Percentiles rank a stretch among this genome's conserved stretches.
Conservation (phyloP, 2,329 filamentous ascomycete genomes). For the Phialemoniopsis sp. region DNA sequence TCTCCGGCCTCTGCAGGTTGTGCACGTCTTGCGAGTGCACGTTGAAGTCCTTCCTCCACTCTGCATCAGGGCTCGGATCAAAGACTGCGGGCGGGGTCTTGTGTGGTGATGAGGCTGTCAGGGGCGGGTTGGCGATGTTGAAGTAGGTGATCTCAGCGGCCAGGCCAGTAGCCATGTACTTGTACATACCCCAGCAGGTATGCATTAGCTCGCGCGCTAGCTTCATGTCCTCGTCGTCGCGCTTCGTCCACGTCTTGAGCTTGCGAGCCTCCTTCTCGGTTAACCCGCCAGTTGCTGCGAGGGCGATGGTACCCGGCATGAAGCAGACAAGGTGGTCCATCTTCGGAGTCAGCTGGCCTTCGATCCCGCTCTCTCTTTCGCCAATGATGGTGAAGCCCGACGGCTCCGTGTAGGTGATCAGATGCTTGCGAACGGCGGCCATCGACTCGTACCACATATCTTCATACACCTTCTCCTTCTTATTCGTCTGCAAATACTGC, state of each 20-base stretch:
- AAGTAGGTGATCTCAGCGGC: constrained; percentile 95
- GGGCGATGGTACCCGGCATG: constrained; percentile 90
- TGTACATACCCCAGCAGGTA: constrained; percentile 98
- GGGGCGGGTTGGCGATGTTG: constrained; percentile 65
- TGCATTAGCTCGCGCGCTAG: constrained; percentile 90
- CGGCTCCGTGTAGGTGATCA: constrained; percentile 81
- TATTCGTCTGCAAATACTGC: constrained; percentile 91
- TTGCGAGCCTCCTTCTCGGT: constrained; percentile 73
- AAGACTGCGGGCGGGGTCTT: constrained; percentile 43
- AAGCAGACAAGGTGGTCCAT: constrained; percentile 99
- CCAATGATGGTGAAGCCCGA: constrained; percentile 84
- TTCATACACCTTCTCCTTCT: constrained; percentile 78
- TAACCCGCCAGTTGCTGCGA: constrained; percentile 77
- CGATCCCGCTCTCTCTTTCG: constrained; percentile 74
- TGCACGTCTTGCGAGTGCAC: constrained; percentile 82
- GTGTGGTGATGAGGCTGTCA: constrained; percentile 53
- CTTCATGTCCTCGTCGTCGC: constrained; percentile 81
- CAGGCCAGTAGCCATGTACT: constrained; percentile 83
- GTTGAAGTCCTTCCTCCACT: constrained; percentile 74
- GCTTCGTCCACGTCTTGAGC: constrained; percentile 65
- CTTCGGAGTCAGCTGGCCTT: constrained; percentile 67
- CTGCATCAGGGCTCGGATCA: constrained; percentile 46
- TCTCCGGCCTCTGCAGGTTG: constrained; percentile 93
- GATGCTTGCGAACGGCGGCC: constrained; percentile 80
- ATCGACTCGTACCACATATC: constrained; percentile 92